Evolutionary conservation across 2,329 filamentous ascomycete species (phyloP), one percentile per base, ranked within the genome.

Genomic region (Xylariaceae sp.): DNA sequence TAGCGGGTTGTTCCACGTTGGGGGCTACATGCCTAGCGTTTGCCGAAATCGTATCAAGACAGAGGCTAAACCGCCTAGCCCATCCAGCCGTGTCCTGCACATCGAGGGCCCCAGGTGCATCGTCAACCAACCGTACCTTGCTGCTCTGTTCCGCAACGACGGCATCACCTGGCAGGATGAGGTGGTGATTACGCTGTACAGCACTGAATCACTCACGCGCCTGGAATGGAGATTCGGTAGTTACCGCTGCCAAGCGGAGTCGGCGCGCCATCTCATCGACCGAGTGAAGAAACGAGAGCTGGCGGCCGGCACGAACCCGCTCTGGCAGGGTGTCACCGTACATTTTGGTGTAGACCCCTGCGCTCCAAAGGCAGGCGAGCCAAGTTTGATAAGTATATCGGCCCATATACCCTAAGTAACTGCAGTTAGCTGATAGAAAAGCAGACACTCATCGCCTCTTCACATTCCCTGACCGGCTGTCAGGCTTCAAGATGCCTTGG

Each of bases 191-290:
- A 65, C 69, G 15, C 68, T 77, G 0, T 18, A 66, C 11, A 49
- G 11, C n/a, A 57, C 57, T 39, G 57, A 55, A 39, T 66, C 1
- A 3, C 45, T 50, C 45, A 63, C 64, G 0, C 73, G 77, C 1
- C 62, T 81, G 11, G 81, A 83, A 72, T 81, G 78, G 64, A 74
- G 77, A 9, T 85, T 85, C 63, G 80, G 79, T 0, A 82, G 80
- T 57, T 84, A 76, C 59, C 76, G 81, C 0, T 81, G 78, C 69
- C 82, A 85, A 74, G 75, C 81, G 0, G 76, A 82, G 70, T 75
- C 78, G 55, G 80, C 77, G 13, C 56, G 59, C 6, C 5, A 50
- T 15, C 10, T 52, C 23, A 62, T 66, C 11, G 58, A 61, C 1
- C 50, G 56, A 15, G 15, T 53, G 39, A 63, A 59, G 55, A 55